Conservation (phyloP, 176 grass and related monocot genomes). For the Carex cristatella region DNA sequence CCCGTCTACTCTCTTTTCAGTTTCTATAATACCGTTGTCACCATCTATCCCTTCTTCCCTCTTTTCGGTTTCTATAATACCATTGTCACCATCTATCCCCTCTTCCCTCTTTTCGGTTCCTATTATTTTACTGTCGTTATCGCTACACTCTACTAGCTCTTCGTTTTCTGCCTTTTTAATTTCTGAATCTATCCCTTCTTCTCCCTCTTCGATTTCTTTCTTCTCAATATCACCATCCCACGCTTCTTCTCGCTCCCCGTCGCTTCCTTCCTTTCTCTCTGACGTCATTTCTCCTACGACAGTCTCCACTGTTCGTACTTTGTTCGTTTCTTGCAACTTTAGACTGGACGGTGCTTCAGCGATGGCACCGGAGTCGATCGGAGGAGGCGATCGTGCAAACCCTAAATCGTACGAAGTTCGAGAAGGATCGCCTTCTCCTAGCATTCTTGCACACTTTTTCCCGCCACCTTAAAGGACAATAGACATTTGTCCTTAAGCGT, state of each 20-base stretch:
- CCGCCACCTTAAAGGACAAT: background rate
- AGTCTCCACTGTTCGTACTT: background rate
- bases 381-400: background rate
- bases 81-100: background rate
- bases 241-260: background rate
- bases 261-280: background rate
- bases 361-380: background rate
- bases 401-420: background rate
- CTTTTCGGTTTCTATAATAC: background rate
- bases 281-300: background rate
- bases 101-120: background rate
- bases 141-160: background rate
- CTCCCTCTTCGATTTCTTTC: background rate
- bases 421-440: background rate
- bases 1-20: background rate
- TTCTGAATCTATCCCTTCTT: background rate
- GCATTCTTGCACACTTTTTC: background rate
- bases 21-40: background rate
- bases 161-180: background rate
- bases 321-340: background rate
- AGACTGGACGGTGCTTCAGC: background rate
- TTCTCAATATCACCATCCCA: background rate
- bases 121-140: background rate
- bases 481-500: too few relatives aligned
- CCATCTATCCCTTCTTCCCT: background rate